Conservation (phyloP, 192 early-diverging fungal genomes). For the Umbelopsis vinacea region DNA sequence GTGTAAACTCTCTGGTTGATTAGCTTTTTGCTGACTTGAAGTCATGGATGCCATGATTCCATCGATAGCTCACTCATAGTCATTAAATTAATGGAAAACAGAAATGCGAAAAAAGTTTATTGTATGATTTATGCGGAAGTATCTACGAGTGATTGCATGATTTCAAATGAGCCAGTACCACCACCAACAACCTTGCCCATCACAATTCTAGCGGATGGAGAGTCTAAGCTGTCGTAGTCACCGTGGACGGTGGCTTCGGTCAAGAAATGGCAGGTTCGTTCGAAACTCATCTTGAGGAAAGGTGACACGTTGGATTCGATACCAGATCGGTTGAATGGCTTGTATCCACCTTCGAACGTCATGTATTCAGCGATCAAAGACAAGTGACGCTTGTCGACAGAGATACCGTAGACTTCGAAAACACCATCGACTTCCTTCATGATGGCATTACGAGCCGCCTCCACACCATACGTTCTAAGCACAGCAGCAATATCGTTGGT, state of each 20-base stretch:
- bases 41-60: too few species aligned
- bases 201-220: slow-evolving; percentile 93
- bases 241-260: slow-evolving; percentile 88
- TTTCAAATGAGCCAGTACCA: slow-evolving; percentile 95
- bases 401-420: slow-evolving; percentile 94
- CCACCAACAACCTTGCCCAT: slow-evolving; percentile 91
- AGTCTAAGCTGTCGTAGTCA: slow-evolving; percentile 86
- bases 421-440: slow-evolving; percentile 91
- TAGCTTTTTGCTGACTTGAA: too few species aligned
- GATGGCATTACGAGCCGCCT: slow-evolving; percentile 92
- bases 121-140: slow-evolving; percentile 26
- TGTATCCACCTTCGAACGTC: slow-evolving; percentile 99
- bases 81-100: too few species aligned
- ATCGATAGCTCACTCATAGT: too few species aligned
- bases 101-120: slow-evolving; percentile 7
- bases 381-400: slow-evolving; percentile 93
- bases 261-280: slow-evolving; percentile 95
- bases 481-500: slow-evolving; percentile 98
- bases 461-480: slow-evolving; percentile 93
- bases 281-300: slow-evolving; percentile 98
- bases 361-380: slow-evolving; percentile 98
- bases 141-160: slow-evolving; percentile 59
- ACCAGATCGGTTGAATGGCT: slow-evolving; percentile 96
- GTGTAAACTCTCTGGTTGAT: too few species aligned
- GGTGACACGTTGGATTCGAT: slow-evolving; percentile 91